Evolutionary conservation across 805 yeast genomes (phyloP), one percentile per base, ranked within the genome.

Genomic region (Candida pini): DNA sequence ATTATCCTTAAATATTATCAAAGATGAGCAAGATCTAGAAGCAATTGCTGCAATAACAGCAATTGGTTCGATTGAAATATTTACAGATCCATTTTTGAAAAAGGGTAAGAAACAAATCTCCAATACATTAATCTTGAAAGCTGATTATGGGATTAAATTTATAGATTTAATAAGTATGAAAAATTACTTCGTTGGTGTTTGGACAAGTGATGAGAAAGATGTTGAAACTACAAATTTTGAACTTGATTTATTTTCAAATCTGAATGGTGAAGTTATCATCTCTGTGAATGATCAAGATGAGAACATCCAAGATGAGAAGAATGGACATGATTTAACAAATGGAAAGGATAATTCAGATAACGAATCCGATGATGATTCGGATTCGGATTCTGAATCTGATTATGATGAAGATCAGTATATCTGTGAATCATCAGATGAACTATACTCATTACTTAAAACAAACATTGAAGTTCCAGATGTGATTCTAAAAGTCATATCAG

Each of bases 161-260:
- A 36, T 36, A 18, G 32, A 37, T 17, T 19, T 49, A 12, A 31
- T 45, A 5, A 23, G 21, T 13, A 34, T 30, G 17, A 13, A 24
- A 2, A 26, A 31, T 7, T 34, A 40, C 19, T 22, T 37, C 17
- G 20, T 35, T 14, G 60, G 49, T 15, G 48, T 50, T 14, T 56
- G 56, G 54, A 52, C 43, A 33, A 58, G 54, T 35, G 51, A 53
- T 3, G 49, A 38, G 28, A 9, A 28, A 9, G 45, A 49, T 7
- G 36, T 53, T 18, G 41, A 47, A 21, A 41, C 48, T 16, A 47
- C 53, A 4, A 49, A 47, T 29, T 65, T 44, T 65, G 62, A 32
- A 52, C 39, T 34, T 53, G 55, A 62, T 52, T 41, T 56, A 46
- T 17, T 58, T 40, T 38, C 53, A 49, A 48, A 43, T 6, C 18